Base-by-base conservation (phyloP, 2,329 filamentous ascomycete species). In the Juglanconis oblonga region DNA sequence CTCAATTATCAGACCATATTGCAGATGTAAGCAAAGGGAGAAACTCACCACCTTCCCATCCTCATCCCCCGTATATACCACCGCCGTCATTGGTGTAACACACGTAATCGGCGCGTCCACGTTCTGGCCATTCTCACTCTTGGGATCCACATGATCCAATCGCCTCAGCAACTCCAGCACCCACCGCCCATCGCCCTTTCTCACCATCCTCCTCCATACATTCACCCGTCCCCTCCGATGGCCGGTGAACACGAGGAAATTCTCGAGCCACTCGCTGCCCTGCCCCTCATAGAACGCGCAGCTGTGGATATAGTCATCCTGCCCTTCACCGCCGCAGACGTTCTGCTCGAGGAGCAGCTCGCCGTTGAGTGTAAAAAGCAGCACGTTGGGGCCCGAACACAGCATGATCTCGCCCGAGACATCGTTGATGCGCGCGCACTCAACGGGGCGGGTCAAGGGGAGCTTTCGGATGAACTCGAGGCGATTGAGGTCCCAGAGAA, bases 401-500 rank as follows among this genome's bases (percentile, higher is more conserved):
- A 99, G 80, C 71, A 96, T 82, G 51, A 99, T 92, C 68, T 97
- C 91, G 10, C 95, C 95, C 0, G 90, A 92, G 1, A 94, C 87
- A 69, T 97, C 93, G 70, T 97, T 96, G 73, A 99, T 92, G 10
- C 84, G 82, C 0, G 92, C 91, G 66, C 90, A 94, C 74, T 96
- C 85, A 2, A 85, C 78, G 0, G 80, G 74, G 4, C 84, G 80
- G 3, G 80, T 79, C 14, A 80, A 73, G 0, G 86, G 86, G 29
- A 94, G 79, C 72, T 87, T 89, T 49, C 92, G 86, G 5, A 98
- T 87, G 68, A 97, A 96, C 55, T 92, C 90, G 11, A 92, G 84
- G 14, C 91, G 86, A 72, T 98, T 99, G 4, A 99, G 81, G 72
- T 98, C 95, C 95, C 95, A 99, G 3, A 98, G 79, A 68, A 96